phyloP scores from a whole-genome alignment of 768 basidiomycete species.

The Austroboletus festivus region DNA sequence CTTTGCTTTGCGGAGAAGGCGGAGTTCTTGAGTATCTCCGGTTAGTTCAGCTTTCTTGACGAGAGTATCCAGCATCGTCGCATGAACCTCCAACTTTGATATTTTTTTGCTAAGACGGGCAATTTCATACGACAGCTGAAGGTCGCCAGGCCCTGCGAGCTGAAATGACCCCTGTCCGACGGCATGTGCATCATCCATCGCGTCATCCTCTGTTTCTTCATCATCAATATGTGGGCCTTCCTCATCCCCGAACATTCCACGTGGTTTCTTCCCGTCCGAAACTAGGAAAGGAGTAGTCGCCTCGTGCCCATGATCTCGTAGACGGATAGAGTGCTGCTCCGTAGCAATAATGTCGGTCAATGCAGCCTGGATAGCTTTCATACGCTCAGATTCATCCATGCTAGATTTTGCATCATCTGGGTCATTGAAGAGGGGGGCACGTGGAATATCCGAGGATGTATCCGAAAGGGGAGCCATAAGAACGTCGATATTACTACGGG shows the following conservation, averaged over 20 bases:
- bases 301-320: slow-evolving; percentile 6
- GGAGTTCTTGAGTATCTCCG: slow-evolving; percentile 83
- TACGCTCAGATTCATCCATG: slow-evolving; percentile 71
- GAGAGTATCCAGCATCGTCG: slow-evolving; percentile 77
- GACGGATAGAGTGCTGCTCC: slow-evolving; percentile 51
- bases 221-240: slow-evolving; percentile 41
- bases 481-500: slow-evolving; percentile 63
- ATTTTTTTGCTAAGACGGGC: slow-evolving; percentile 74
- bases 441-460: slow-evolving; percentile 46
- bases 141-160: slow-evolving; percentile 83
- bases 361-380: slow-evolving; percentile 96
- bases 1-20: slow-evolving; percentile 78
- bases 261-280: slow-evolving; percentile 13
- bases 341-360: slow-evolving; percentile 93
- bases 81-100: slow-evolving; percentile 72
- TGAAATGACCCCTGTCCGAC: slow-evolving; percentile 55
- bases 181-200: slow-evolving; percentile 16
- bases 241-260: slow-evolving; percentile 38
- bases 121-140: slow-evolving; percentile 87
- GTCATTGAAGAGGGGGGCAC: slow-evolving; percentile 80
- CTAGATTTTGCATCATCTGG: slow-evolving; percentile 57
- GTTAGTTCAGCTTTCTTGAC: slow-evolving; percentile 95
- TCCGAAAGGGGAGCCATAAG: slow-evolving; percentile 73
- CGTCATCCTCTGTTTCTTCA: slow-evolving; percentile 44
- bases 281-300: slow-evolving; percentile 4